phyloP scores from a whole-genome alignment of 2,329 filamentous ascomycete species.

The Myriosclerotinia curreyana region DNA sequence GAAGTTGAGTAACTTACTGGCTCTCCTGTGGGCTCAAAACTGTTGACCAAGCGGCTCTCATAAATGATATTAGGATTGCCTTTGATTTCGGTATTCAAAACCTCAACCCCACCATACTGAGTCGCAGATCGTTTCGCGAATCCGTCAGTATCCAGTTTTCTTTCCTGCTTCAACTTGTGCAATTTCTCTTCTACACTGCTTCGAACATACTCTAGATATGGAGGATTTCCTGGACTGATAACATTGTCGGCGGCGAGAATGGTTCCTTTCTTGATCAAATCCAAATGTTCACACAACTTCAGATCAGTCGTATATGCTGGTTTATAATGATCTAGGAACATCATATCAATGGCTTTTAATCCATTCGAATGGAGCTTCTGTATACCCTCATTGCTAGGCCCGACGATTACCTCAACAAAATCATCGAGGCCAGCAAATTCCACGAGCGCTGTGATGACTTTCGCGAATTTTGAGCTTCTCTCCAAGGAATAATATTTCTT shows the following conservation, averaged over 20 bases:
- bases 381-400: slow-evolving; percentile 64
- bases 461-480: slow-evolving; percentile 69
- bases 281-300: slow-evolving; percentile 71
- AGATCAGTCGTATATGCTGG: slow-evolving; percentile 71
- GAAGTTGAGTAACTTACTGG: slow-evolving; percentile 48
- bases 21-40: slow-evolving; percentile 65
- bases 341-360: slow-evolving; percentile 33
- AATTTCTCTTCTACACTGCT: slow-evolving; percentile 62
- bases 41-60: slow-evolving; percentile 59
- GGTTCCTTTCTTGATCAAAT: slow-evolving; percentile 59
- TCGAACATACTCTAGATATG: slow-evolving; percentile 68
- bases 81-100: slow-evolving; percentile 35
- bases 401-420: slow-evolving; percentile 67
- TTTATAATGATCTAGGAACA: slow-evolving; percentile 78
- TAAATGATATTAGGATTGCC: slow-evolving; percentile 67
- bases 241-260: slow-evolving; percentile 69
- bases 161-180: slow-evolving; percentile 45
- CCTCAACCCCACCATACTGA: slow-evolving; percentile 43
- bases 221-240: slow-evolving; percentile 67
- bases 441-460: slow-evolving; percentile 65
- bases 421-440: slow-evolving; percentile 71
- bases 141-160: slow-evolving; percentile 43
- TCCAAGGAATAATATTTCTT: slow-evolving; percentile 69
- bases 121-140: slow-evolving; percentile 29
- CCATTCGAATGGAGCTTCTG: slow-evolving; percentile 49